Evolutionary conservation across 2,329 filamentous ascomycete species (phyloP), one percentile per base, ranked within the genome.

Genomic region (Phialophora macrospora): DNA sequence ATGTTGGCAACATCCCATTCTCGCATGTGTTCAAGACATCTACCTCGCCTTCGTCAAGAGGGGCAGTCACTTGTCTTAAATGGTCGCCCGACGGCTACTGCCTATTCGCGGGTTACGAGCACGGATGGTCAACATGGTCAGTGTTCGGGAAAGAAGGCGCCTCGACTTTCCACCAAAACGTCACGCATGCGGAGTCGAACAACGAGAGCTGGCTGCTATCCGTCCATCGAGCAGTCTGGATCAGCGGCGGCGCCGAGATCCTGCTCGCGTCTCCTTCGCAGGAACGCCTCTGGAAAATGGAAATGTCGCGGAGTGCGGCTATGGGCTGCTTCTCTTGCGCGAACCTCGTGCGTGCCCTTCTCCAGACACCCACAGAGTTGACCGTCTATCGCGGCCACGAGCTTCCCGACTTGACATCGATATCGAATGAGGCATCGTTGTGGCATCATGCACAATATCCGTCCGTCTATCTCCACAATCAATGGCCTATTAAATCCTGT

Each of bases 31-130:
- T 97, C 67, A 84, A 81, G 60, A 81, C 91, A 1, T 88, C 90
- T 12, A 87, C 88, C 0, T 92, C 93, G 1, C 78, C 82, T 4
- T 79, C 83, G 20, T 84, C 86, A 17, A 88, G 92, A 1, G 95
- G 95, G 0, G 77, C 80, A 12, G 80, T 97, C 59, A 92, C 87
- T 1, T 90, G 88, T 32, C 78, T 99, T 70, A 87, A 81, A 66
- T 99, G 97, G 80, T 97, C 95, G 0, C 93, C 94, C 0, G 95
- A 99, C 76, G 95, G 95, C 20, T 97, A 98, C 77, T 97, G 93
- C 76, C 84, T 99, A 8, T 97, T 99, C 77, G 93, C 90, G 51
- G 95, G 94, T 1, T 98, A 94, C 74, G 89, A 95, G 73, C 88
- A 89, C 65, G 96, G 95, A 0, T 99, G 95, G 95, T 90, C 91